Base-by-base conservation (phyloP, 2,329 filamentous ascomycete genomes). In the Verticillium zaregamsianum region DNA sequence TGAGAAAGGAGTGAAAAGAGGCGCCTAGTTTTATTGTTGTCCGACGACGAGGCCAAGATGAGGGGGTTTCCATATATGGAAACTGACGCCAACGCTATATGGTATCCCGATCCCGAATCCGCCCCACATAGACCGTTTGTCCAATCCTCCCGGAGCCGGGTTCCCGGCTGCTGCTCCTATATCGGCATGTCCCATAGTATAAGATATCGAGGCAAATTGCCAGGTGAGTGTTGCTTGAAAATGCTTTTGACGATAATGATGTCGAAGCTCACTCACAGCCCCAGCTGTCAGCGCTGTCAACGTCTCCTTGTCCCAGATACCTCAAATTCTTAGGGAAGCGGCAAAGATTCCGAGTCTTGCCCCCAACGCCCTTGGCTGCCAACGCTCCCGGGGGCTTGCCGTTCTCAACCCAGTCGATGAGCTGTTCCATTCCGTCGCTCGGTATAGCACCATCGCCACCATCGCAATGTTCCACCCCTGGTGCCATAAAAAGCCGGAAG, bases 391-490 rank as follows among this genome's bases (percentile, higher is more conserved):
- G 55, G 2, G 55, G 7, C 11, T 20, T 33, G 32, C 31, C 60
- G 17, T 62, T 32, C 14, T 55, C 54, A 17, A 55, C 54, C 54
- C 54, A 55, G 23, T 31, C 54, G 5, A 55, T 55, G 25, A 55
- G n/a, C 25, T 55, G 54, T 5, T 9, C 14, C 54, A 55, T 55
- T 20, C 28, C 54, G 7, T 55, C 14, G 14, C 25, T 55, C 6
- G 54, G 54, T 4, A 32, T 11, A 3, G 54, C 54, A 9, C 54
- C 54, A 11, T 32, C n/a, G 5, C 56, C 56, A 14, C 64, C 62
- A 37, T 62, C 63, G 61, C 84, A 86, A 66, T 86, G 83, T 4
- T 70, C 73, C 73, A 84, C 79, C 1, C 82, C 83, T 1, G 82
- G 81, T 6, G 84, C 76, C 4, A 74, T 69, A 68, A 85, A 85